Base-by-base conservation (phyloP, 805 yeast genomes). In the Wickerhamiella occidentalis region DNA sequence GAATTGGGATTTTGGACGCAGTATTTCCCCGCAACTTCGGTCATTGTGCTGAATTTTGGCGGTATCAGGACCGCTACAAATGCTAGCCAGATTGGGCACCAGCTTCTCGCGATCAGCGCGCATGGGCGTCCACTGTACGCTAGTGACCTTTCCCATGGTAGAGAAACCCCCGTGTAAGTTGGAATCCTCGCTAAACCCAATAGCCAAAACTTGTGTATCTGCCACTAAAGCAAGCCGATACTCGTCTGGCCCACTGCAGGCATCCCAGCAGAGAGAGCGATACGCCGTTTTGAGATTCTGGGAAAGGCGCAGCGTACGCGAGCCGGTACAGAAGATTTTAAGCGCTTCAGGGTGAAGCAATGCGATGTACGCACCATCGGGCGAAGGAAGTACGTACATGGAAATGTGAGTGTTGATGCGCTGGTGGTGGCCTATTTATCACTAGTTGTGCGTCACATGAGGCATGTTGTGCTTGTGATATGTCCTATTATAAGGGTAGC, bases 281-380 rank as follows among this genome's bases (percentile, higher is more conserved):
- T 30, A 40, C 8, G 19, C n/a, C 4, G 30, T 9, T 6, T 7
- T 15, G 6, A 40, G n/a, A 23, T 13, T 13, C 11, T 23, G 12
- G 5, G 29, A 22, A 13, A 40, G 11, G n/a, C 6, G 9, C 8
- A 23, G 4, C 5, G 9, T 9, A 6, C 19, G 44, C 7, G 44
- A 13, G 18, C 3, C 5, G 23, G 30, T 25, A 15, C 15, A 6
- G 11, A 13, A 7, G 6, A 40, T 40, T 11, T 15, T n/a, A 9
- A 40, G 29, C 3, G 15, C 9, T 6, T 13, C 8, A 9, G 30
- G 18, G 13, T 13, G 17, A 15, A 40, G 30, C 3, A n/a, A 6
- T 9, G 44, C 44, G 15, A 40, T 40, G 23, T 40, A 40, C 25
- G 3, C 12, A 12, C 44, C 44, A 23, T 40, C 44, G 13, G 44